Percentiles rank a stretch among this genome's conserved stretches.
Evolutionary conservation across 805 yeast genomes (phyloP).

Genomic region (Wickerhamomyces chaumierensis): DNA sequence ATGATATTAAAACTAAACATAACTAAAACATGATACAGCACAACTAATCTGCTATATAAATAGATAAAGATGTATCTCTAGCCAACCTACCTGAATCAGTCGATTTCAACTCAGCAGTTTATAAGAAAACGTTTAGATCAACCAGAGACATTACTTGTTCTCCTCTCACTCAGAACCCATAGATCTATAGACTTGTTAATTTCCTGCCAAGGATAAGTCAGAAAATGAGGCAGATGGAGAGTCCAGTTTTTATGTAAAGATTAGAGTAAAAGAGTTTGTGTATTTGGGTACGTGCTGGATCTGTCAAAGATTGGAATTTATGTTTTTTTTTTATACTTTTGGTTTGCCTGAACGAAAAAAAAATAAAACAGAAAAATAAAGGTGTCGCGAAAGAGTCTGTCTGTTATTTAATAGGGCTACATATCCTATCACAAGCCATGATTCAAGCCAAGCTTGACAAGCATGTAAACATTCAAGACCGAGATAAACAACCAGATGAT

Average conservation of each 20-base stretch:
- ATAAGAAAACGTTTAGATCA: background rate
- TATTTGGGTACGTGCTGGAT: background rate
- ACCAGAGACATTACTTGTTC: background rate
- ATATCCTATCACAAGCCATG: slow-evolving; percentile 1
- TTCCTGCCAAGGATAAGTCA: background rate
- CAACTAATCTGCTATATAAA: too few species aligned
- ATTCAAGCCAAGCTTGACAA: slow-evolving; percentile 29
- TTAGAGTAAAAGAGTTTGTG: background rate
- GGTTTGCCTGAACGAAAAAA: too few species aligned
- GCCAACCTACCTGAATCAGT: background rate
- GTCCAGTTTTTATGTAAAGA: background rate
- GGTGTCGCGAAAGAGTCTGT: too few species aligned
- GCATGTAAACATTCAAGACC: slow-evolving; percentile 56
- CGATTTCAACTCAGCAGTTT: background rate
- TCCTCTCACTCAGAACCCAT: background rate
- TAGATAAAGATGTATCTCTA: background rate
- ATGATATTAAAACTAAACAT: too few species aligned
- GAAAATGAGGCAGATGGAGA: background rate
- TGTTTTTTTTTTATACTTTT: too few species aligned
- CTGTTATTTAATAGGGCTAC: background rate
- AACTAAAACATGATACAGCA: too few species aligned
- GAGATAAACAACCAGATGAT: slow-evolving; percentile 63
- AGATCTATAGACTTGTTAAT: background rate
- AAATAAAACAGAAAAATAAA: too few species aligned
- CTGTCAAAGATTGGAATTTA: background rate